A percentile compares a stretch with the other conserved stretches of the same genome.
These are phyloP conservation scores for Prosopis cineraria DNA, from an alignment of 306 rosid species.

Conservation along the genomic window DNA sequence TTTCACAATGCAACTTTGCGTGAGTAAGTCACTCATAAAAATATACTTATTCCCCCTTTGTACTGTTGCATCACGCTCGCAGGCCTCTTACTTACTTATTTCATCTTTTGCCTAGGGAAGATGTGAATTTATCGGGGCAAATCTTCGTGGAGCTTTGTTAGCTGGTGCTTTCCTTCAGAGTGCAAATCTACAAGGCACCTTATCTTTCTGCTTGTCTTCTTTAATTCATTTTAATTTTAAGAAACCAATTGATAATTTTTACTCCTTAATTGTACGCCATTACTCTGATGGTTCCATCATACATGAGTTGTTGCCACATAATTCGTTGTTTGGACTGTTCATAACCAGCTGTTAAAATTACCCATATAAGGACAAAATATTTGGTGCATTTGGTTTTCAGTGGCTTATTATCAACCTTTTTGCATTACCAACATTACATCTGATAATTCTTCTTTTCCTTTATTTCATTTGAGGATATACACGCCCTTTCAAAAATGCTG, in stretches of 20 bases:
- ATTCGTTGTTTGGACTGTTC: slow-evolving; percentile 25
- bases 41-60: background rate
- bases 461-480: background rate
- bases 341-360: slow-evolving; percentile 4
- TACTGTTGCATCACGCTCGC: slow-evolving; percentile 26
- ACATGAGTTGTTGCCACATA: slow-evolving; percentile 5
- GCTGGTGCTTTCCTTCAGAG: slow-evolving; percentile 89
- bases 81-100: slow-evolving; percentile 48
- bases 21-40: slow-evolving; percentile 65
- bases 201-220: slow-evolving; percentile 14
- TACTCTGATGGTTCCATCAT: background rate
- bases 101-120: slow-evolving; percentile 79
- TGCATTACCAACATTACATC: background rate
- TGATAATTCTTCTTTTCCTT: slow-evolving; percentile 4
- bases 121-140: slow-evolving; percentile 97
- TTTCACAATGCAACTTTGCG: slow-evolving; percentile 90
- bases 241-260: slow-evolving; percentile 3
- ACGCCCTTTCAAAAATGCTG: slow-evolving; percentile 4
- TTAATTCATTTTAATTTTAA: slow-evolving; percentile 20
- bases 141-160: slow-evolving; percentile 89
- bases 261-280: background rate
- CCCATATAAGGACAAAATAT: background rate
- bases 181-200: slow-evolving; percentile 91
- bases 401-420: background rate
- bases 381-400: background rate